Percentiles rank a stretch among this genome's conserved stretches.
Conservation (phyloP, 441 rosid species). For the Adansonia madagascariensis region DNA sequence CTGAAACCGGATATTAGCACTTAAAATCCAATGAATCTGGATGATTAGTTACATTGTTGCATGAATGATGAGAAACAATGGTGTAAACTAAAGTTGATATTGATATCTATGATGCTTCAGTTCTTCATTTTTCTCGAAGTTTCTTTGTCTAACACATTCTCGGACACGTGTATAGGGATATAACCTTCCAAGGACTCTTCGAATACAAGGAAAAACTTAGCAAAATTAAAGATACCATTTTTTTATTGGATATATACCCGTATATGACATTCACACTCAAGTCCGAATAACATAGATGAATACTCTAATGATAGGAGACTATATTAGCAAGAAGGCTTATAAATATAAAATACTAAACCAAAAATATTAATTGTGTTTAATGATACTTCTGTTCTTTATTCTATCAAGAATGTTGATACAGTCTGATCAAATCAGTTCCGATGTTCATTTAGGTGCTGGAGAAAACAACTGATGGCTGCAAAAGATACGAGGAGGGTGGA, state of each 20-base stretch:
- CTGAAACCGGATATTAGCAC: neutral
- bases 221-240: too few relatives aligned
- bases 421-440: constrained; percentile 18
- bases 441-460: constrained; percentile 76
- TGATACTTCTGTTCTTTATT: neutral
- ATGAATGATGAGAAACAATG: neutral
- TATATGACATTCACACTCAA: too few relatives aligned
- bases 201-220: too few relatives aligned
- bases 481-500: constrained; percentile 86
- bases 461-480: constrained; percentile 79
- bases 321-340: neutral
- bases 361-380: neutral
- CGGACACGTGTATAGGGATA: too few relatives aligned
- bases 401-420: neutral
- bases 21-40: constrained; percentile 7
- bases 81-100: neutral
- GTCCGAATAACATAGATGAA: neutral
- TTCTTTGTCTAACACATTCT: too few relatives aligned
- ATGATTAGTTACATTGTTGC: neutral
- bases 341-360: neutral
- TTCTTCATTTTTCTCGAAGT: too few relatives aligned
- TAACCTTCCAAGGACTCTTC: too few relatives aligned
- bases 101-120: too few relatives aligned
- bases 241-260: too few relatives aligned
- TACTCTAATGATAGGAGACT: neutral